Evolutionary conservation across 2,329 filamentous ascomycete species (phyloP).

Genomic region (Sarocladiaceae sp.): DNA sequence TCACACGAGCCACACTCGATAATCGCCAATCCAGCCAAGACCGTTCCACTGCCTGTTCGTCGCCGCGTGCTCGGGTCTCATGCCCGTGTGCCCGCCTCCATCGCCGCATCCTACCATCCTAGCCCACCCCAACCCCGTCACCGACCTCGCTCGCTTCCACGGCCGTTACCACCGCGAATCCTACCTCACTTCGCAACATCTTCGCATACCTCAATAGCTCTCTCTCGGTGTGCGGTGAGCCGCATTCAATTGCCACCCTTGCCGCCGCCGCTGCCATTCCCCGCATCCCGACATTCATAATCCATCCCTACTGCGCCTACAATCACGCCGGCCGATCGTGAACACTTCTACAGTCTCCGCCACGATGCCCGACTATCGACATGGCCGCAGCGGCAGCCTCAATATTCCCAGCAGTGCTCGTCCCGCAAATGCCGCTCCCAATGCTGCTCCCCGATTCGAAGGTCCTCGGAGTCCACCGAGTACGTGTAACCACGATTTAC

Average conservation of each 20-base stretch:
- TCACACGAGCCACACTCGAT: background rate
- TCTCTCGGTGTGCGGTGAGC: slow-evolving; percentile 7
- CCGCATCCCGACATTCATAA: background rate
- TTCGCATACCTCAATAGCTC: background rate
- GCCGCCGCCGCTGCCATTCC: background rate
- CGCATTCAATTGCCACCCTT: background rate
- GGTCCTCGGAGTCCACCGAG: slow-evolving; percentile 58
- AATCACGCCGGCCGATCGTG: too few relatives aligned
- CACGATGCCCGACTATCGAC: slow-evolving; percentile 46
- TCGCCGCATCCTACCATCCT: too few relatives aligned
- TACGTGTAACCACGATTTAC: slow-evolving; percentile 30
- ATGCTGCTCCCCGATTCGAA: slow-evolving; percentile 42
- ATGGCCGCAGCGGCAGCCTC: slow-evolving; percentile 52
- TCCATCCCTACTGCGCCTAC: too few relatives aligned
- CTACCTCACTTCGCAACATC: background rate
- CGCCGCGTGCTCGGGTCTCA: slow-evolving; percentile 7
- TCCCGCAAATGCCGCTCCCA: slow-evolving; percentile 17
- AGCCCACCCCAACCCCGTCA: slow-evolving; percentile 1
- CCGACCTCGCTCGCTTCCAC: too few relatives aligned
- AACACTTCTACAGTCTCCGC: too few relatives aligned
- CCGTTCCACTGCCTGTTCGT: background rate
- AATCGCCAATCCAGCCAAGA: background rate
- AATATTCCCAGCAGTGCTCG: slow-evolving; percentile 36
- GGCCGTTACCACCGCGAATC: background rate
- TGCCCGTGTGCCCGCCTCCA: slow-evolving; percentile 1